Conservation (phyloP, 805 yeast species). For the Candida quercuum region DNA sequence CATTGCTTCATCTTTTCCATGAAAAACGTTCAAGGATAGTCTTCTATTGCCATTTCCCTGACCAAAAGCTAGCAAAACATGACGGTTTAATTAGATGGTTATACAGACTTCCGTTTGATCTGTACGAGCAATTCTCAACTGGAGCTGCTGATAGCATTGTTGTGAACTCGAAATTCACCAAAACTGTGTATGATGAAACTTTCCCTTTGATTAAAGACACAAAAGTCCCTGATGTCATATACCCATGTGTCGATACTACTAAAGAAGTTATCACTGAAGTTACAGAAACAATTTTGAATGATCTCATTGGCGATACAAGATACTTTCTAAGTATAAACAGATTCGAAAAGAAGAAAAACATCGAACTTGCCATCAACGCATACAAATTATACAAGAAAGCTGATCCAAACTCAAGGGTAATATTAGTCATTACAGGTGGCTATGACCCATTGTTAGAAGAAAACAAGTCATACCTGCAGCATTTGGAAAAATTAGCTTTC, state of each 20-base stretch:
- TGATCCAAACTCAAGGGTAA: conserved; percentile 30
- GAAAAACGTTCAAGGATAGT: conserved; percentile 46
- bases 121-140: conserved; percentile 78
- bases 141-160: conserved; percentile 70
- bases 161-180: conserved; percentile 87
- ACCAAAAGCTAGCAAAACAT: conserved; percentile 65
- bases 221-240: conserved; percentile 29
- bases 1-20: conserved; percentile 49
- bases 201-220: conserved; percentile 38
- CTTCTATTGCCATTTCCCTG: conserved; percentile 97
- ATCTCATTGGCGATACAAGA: conserved; percentile 17
- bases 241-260: conserved; percentile 63
- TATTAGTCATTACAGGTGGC: conserved; percentile 84
- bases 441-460: conserved; percentile 73
- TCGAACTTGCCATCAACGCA: conserved; percentile 70
- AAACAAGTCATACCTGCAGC: conserved; percentile 65
- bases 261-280: conserved; percentile 19
- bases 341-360: conserved; percentile 81
- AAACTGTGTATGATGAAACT: conserved; percentile 56
- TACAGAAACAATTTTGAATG: conserved; percentile 10
- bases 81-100: conserved; percentile 47
- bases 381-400: conserved; percentile 40
- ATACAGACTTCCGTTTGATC: conserved; percentile 80
- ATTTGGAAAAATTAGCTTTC: conserved; percentile 48
- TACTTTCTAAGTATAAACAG: conserved; percentile 78